Evolutionary conservation across 768 basidiomycete genomes (phyloP).

Genomic region (Podaxis sp.): DNA sequence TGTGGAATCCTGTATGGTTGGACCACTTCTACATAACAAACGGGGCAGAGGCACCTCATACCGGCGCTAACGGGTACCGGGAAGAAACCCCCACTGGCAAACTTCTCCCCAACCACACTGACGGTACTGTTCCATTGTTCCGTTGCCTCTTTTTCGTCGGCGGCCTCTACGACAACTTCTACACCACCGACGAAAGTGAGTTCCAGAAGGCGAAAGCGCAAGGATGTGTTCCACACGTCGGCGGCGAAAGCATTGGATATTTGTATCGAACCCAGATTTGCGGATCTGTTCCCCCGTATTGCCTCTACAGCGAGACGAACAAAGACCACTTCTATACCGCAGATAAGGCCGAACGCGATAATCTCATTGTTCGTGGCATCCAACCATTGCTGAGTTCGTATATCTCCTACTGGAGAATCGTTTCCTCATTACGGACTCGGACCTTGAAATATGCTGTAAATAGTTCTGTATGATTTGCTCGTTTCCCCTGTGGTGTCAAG

Average conservation of each 20-base stretch:
- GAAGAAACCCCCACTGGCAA: not conserved
- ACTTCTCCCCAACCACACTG: not conserved
- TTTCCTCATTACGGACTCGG: no score
- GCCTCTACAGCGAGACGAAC: not conserved
- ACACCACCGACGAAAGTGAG: not conserved
- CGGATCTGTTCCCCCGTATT: not conserved
- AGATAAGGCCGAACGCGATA: not conserved
- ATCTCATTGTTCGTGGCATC: not conserved
- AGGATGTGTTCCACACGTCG: not conserved
- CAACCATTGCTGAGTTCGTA: no score
- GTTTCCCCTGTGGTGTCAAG: no score
- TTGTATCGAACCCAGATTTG: not conserved
- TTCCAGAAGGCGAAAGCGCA: not conserved
- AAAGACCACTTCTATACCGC: not conserved
- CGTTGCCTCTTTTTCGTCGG: not conserved
- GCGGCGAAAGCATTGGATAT: not conserved
- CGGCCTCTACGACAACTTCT: not conserved
- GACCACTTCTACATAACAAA: conserved; percentile 13
- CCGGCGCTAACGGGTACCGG: not conserved
- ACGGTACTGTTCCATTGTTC: not conserved
- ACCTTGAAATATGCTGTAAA: no score
- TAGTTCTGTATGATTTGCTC: no score
- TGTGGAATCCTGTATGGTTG: not conserved
- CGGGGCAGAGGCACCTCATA: not conserved
- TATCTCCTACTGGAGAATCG: no score